Percentiles rank a stretch among this genome's conserved stretches.
These are phyloP conservation scores for Russula virescens DNA, from an alignment of 768 basidiomycete species.

Conservation along the genomic window DNA sequence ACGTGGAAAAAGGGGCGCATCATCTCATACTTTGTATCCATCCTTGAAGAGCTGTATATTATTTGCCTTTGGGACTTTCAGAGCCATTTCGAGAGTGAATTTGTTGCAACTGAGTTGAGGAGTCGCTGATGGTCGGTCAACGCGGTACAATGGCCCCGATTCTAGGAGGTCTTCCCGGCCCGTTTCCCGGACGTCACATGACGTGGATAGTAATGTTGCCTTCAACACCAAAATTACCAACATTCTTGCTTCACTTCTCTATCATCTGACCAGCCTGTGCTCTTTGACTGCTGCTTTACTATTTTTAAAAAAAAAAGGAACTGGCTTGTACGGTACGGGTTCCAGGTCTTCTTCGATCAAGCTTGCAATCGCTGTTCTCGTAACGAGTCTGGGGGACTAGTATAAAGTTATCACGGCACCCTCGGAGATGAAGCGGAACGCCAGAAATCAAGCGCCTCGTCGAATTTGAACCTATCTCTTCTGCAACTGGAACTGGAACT, in stretches of 20 bases:
- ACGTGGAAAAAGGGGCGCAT: not conserved
- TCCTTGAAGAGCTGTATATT: slow-evolving; percentile 95
- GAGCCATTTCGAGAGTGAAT: slow-evolving; percentile 52
- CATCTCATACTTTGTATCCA: slow-evolving; percentile 74
- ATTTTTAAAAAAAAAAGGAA: too few species aligned
- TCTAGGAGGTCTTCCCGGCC: not conserved
- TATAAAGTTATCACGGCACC: slow-evolving; percentile 1
- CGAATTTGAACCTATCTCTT: not conserved
- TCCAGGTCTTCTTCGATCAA: too few species aligned
- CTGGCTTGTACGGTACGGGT: too few species aligned
- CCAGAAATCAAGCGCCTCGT: not conserved
- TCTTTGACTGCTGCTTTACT: too few species aligned
- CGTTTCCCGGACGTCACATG: not conserved
- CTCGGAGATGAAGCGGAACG: slow-evolving; percentile 4
- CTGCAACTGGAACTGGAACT: not conserved
- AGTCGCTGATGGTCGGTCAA: not conserved
- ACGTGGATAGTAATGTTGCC: not conserved
- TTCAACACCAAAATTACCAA: too few species aligned
- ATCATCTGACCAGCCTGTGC: too few species aligned
- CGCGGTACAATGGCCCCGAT: too few species aligned
- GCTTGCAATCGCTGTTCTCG: not conserved
- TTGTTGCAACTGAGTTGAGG: not conserved
- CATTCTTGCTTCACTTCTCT: too few species aligned
- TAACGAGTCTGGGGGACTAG: not conserved
- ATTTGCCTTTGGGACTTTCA: slow-evolving; percentile 89